Percentiles rank a stretch among this genome's conserved stretches.
phyloP scores from a whole-genome alignment of 2,329 filamentous ascomycete species.

The Pseudogymnoascus sp. region DNA sequence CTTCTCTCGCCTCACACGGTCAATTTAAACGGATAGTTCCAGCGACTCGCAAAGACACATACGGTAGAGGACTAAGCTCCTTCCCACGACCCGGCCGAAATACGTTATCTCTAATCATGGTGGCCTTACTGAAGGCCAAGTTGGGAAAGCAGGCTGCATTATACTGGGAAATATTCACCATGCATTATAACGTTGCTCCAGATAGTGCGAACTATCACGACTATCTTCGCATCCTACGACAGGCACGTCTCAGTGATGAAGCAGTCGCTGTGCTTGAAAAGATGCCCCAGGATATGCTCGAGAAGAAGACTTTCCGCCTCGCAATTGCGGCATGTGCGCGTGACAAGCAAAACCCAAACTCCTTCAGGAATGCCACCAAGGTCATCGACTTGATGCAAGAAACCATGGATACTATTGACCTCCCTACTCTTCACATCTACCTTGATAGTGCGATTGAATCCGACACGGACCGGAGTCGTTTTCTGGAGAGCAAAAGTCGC shows the following conservation, averaged over 20 bases:
- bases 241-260: conserved; percentile 56
- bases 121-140: conserved; percentile 52
- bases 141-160: conserved; percentile 53
- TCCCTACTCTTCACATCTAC: conserved; percentile 44
- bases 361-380: conserved; percentile 54
- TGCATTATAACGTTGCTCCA: conserved; percentile 53
- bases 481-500: conserved; percentile 22
- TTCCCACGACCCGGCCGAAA: conserved; percentile 44
- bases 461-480: conserved; percentile 29
- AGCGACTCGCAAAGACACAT: conserved; percentile 11
- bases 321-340: conserved; percentile 66
- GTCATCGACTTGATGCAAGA: conserved; percentile 57
- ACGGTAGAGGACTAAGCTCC: conserved; percentile 15
- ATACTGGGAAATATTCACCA: conserved; percentile 72
- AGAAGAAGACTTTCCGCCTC: conserved; percentile 54
- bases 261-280: conserved; percentile 50
- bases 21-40: conserved; percentile 10
- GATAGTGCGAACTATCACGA: conserved; percentile 63
- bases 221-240: conserved; percentile 59
- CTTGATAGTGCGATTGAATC: conserved; percentile 45
- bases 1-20: conserved; percentile 3
- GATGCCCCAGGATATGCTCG: conserved; percentile 40
- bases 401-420: conserved; percentile 38
- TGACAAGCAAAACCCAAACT: conserved; percentile 67
- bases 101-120: conserved; percentile 60